These are phyloP conservation scores for Suillus weaverae DNA, from an alignment of 768 basidiomycete species.

Conservation along the genomic window DNA sequence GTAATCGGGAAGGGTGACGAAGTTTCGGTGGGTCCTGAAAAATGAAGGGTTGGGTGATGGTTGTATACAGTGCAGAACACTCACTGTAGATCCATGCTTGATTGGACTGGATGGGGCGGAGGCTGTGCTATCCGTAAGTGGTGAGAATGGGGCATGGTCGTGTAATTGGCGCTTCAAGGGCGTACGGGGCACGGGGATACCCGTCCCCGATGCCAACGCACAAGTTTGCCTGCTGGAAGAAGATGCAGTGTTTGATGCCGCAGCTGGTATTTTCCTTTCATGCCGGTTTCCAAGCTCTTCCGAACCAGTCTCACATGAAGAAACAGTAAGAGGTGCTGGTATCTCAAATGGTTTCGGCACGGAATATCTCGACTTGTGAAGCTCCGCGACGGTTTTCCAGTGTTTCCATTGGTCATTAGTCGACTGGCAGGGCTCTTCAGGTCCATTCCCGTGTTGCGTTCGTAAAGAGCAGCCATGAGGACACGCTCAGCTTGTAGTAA, in stretches of 20 bases:
- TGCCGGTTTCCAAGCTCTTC: conserved; percentile 20
- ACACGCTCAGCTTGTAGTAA: neutral
- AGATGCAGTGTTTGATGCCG: conserved; percentile 15
- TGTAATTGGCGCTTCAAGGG: conserved; percentile 1
- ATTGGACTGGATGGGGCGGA: conserved; percentile 30
- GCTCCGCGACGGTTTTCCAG: conserved; percentile 47
- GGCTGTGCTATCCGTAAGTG: conserved; percentile 25
- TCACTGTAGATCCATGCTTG: conserved; percentile 16
- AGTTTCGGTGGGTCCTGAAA: conserved; percentile 41
- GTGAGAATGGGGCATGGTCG: conserved; percentile 20
- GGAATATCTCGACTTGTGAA: conserved; percentile 57
- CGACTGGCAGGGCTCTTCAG: conserved; percentile 47
- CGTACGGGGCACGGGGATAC: neutral
- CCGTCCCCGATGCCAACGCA: neutral
- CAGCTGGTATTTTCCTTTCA: conserved; percentile 9
- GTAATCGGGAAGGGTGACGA: conserved; percentile 72
- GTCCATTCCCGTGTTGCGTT: neutral
- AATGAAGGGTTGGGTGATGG: neutral
- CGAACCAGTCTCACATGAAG: neutral
- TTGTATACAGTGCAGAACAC: neutral
- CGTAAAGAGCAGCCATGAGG: neutral
- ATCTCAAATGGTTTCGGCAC: conserved; percentile 49
- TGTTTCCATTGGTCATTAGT: conserved; percentile 62
- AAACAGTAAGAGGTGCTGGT: conserved; percentile 27
- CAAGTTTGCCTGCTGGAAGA: conserved; percentile 1